Base-by-base conservation (phyloP, 2,329 filamentous ascomycete species). In the Amphichorda felina region DNA sequence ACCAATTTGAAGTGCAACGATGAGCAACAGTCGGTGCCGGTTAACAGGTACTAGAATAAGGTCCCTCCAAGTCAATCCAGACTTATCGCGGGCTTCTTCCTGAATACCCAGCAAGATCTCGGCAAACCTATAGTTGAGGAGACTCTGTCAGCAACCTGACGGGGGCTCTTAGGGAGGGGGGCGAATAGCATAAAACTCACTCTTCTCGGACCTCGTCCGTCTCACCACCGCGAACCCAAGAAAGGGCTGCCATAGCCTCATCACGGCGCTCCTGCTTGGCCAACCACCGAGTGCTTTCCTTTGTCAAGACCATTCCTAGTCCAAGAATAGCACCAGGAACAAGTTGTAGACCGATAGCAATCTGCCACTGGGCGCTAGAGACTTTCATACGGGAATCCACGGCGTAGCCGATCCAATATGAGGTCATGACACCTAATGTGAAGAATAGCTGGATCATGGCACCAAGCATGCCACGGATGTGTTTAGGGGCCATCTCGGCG, bases 211-310 rank as follows among this genome's bases (percentile, higher is more conserved):
- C 56, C 16, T 52, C 47, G 8, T 51, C 43, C 2, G 45, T 48
- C 13, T 60, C 55, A 14, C 63, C 66, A 4, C 65, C 67, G 3
- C 68, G 61, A 11, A 72, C 59, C 67, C 67, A 70, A 15, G 62
- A 55, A 13, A 71, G 47, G 3, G 61, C 63, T 35, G 63, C 50
- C 38, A 63, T 50, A 2, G 64, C 66, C 42, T 70, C 56, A 2
- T 70, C 61, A 3, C 50, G 51, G 11, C 56, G 51, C 2, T 62
- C 64, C 25, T 57, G 60, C 41, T 63, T 60, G 4, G 64, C 61
- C 13, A 67, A 46, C 66, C 66, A 66, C 33, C 63, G 50, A 1
- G 56, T 51, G 36, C 61, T 66, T 50, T 70, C 67, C 38, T 59
- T 63, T 15, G 63, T 60, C 3, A 67, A 53, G 4, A 67, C 47